These are phyloP conservation scores for Hevea brasiliensis DNA, from an alignment of 345 rosid species.

Conservation along the genomic window DNA sequence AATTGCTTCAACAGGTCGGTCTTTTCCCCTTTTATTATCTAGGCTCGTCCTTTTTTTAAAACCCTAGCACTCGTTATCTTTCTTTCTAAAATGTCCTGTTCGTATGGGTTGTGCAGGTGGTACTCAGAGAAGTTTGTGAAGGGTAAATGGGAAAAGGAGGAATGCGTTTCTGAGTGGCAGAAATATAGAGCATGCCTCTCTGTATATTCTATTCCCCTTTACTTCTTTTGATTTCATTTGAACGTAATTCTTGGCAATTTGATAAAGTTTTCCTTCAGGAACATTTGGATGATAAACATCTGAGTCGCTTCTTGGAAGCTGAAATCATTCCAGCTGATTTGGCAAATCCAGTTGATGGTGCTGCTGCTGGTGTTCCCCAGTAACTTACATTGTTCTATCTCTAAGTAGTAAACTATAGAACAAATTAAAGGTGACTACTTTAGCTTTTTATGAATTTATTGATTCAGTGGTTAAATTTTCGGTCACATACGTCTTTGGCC, in stretches of 20 bases:
- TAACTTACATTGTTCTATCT: conserved; percentile 4
- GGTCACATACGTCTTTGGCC: not conserved
- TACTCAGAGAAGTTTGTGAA: conserved; percentile 79
- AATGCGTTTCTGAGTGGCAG: conserved; percentile 67
- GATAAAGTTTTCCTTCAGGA: conserved; percentile 39
- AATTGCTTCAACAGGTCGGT: conserved; percentile 74
- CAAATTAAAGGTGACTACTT: conserved; percentile 5
- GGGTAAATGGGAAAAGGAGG: conserved; percentile 83
- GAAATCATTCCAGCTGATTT: conserved; percentile 36
- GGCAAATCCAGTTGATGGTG: conserved; percentile 35
- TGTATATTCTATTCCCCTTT: conserved; percentile 37
- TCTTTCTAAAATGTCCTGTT: not conserved
- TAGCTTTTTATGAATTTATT: not conserved
- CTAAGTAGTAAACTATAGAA: not conserved
- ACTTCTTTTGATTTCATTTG: not conserved
- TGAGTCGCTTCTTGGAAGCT: conserved; percentile 67
- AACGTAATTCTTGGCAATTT: not conserved
- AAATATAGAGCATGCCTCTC: conserved; percentile 79
- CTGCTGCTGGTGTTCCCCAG: conserved; percentile 25
- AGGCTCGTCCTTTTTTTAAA: not conserved
- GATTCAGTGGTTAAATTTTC: not conserved
- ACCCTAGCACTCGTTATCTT: conserved; percentile 9
- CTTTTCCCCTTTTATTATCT: not conserved
- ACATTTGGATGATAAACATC: conserved; percentile 71
- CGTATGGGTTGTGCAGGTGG: conserved; percentile 50